Conservation (phyloP, 306 rosid genomes). For the Carpinus fangiana region DNA sequence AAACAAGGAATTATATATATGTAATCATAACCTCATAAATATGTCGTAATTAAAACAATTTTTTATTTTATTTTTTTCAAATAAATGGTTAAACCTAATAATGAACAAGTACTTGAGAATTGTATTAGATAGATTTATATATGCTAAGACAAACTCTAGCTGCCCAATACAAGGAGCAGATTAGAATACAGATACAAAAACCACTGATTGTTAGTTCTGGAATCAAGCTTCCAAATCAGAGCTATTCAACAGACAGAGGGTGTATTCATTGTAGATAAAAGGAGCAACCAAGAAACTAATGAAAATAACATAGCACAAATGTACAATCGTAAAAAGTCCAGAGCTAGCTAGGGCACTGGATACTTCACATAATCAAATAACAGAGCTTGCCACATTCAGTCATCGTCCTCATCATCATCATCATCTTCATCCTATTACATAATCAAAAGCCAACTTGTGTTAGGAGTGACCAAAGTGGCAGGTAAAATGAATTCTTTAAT, state of each 20-base stretch:
- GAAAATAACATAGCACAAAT: not conserved
- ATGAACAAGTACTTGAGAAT: not conserved
- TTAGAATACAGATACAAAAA: not conserved
- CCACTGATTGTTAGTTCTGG: not conserved
- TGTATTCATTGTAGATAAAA: not conserved
- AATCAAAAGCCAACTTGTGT: slow-evolving; percentile 1
- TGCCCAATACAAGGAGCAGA: not conserved
- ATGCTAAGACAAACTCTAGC: not conserved
- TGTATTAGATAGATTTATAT: not conserved
- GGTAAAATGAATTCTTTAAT: not conserved
- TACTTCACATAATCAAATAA: slow-evolving; percentile 10
- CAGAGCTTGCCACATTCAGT: slow-evolving; percentile 20
- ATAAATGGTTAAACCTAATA: not conserved
- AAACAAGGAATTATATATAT: too few relatives aligned
- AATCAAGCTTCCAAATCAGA: not conserved
- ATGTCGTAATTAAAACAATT: too few relatives aligned
- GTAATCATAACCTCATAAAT: too few relatives aligned
- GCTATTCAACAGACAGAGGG: not conserved
- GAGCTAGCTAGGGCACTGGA: not conserved
- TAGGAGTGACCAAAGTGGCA: not conserved
- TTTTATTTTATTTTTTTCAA: too few relatives aligned
- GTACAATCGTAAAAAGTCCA: not conserved
- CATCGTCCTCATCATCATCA: slow-evolving; percentile 19
- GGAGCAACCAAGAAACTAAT: not conserved
- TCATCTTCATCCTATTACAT: slow-evolving; percentile 29